Base-by-base conservation (phyloP, 768 basidiomycete genomes). In the Dacryopinax primogenitus region DNA sequence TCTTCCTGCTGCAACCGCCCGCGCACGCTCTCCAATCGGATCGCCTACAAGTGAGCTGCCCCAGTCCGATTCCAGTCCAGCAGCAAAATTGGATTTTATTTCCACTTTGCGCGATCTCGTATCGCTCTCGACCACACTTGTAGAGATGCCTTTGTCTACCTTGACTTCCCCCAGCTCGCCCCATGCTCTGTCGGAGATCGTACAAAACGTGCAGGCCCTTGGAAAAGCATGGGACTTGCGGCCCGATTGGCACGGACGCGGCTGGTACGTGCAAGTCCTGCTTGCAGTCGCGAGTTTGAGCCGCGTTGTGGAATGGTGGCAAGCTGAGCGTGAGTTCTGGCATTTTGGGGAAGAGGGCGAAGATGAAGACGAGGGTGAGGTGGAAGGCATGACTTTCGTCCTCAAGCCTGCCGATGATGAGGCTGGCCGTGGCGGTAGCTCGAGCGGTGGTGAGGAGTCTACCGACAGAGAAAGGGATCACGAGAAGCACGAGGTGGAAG, bases 291-390 rank as follows among this genome's bases (percentile, higher is more conserved):
- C 96, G 33, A 92, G 91, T 71, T 84, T 99, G 68, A 90, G 88
- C 75, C 88, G 95, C 66, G 96, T 98, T 32, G 88, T 97, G 68
- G 96, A 97, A 72, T 99, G 96, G 95, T 97, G 93, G 92, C 94
- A 96, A 75, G 96, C 96, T 12, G 95, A 98, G 78, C 94, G 94
- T 72, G 92, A 94, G 70, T 99, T 99, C 76, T 99, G 96, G 96
- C 96, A 96, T 72, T 98, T 97, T 73, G 90, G 94, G 72, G 90
- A 78, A 2, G 74, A 75, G 51, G 69, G 69, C 13, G 66, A 26
- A 16, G 70, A 69, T 51, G 87, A 88, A 67, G 88, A 89, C 47
- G 86, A 90, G 66, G 92, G 92, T 70, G 85, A 88, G 72, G 88
- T 91, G 65, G 95, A 97, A 69, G 91, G 92, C 0, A 78, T 98